Evolutionary conservation across 2,329 filamentous ascomycete species (phyloP), one percentile per base, ranked within the genome.

Genomic region (Penicillium sp.): DNA sequence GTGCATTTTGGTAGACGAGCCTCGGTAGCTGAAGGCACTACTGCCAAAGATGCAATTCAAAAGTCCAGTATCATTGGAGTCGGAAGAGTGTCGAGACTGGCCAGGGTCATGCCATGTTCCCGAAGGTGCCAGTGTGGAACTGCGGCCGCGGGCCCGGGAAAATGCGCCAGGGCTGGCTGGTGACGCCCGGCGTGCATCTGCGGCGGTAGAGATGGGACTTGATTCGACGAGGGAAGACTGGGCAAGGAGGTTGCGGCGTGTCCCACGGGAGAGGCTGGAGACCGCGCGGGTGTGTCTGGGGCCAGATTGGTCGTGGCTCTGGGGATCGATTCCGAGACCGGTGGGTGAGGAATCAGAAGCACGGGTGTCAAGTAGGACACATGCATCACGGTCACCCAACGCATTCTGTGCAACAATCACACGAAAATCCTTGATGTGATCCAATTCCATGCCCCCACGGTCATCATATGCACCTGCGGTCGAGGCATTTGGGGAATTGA

Each of bases 21-120:
- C 81, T 39, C 79, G 74, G 62, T 84, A 83, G 56, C 78, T 81
- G 65, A 83, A 81, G 38, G 80, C 78, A 49, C 79, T 79, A 56
- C 81, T 83, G 27, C 83, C 83, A 64, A 85, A 85, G 66, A 85
- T 85, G 67, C 82, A 85, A 56, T 83, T 82, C 53, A 85, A 61
- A 68, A 68, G 72, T 65, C 70, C 80, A 64, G 67, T 77, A 72
- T 83, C 82, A 44, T 79, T 79, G 10, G 77, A 77, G 60, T 83
- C 81, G 31, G 74, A 63, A 36, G 72, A 63, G 52, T 68, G 62
- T 16, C 74, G 72, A 24, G 68, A 72, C 51, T 67, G 69, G n/a
- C 71, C 67, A 47, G 61, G 59, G 46, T 72, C 75, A 53, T 67
- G 61, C 55, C 64, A 61, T 32, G 64, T 65, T 22, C 67, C 67